phyloP scores from a whole-genome alignment of 106 monocot genomes.

The Dendrobium chrysotoxum region DNA sequence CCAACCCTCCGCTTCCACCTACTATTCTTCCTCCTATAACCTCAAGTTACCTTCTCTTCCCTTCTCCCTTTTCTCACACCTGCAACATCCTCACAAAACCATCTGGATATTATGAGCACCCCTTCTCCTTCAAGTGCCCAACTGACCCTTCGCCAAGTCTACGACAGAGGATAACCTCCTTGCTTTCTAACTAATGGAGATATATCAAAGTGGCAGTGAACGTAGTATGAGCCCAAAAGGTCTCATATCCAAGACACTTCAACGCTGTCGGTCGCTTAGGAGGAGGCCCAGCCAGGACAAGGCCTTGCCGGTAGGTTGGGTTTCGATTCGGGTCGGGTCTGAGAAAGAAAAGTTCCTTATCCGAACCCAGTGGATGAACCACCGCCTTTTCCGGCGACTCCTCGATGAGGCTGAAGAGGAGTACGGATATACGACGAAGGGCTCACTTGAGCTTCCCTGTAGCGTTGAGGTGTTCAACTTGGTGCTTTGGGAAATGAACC shows the following conservation, averaged over 20 bases:
- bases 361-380: too few relatives aligned
- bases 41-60: not conserved
- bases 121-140: not conserved
- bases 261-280: not conserved
- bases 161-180: constrained; percentile 1
- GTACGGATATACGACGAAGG: too few relatives aligned
- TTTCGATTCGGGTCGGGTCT: too few relatives aligned
- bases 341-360: too few relatives aligned
- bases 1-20: too few relatives aligned
- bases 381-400: too few relatives aligned
- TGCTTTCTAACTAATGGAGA: not conserved
- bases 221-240: too few relatives aligned
- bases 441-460: too few relatives aligned
- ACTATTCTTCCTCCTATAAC: too few relatives aligned
- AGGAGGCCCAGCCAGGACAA: not conserved
- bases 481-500: constrained; percentile 41
- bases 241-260: not conserved
- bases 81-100: not conserved
- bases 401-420: too few relatives aligned
- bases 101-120: not conserved
- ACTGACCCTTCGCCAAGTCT: constrained; percentile 3
- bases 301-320: constrained; percentile 15
- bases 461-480: not conserved
- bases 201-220: too few relatives aligned
- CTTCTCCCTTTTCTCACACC: not conserved